A percentile compares a stretch with the other conserved stretches of the same genome.
phyloP scores from a whole-genome alignment of 192 early-diverging fungal species.

The Ramicandelaber brevisporus region DNA sequence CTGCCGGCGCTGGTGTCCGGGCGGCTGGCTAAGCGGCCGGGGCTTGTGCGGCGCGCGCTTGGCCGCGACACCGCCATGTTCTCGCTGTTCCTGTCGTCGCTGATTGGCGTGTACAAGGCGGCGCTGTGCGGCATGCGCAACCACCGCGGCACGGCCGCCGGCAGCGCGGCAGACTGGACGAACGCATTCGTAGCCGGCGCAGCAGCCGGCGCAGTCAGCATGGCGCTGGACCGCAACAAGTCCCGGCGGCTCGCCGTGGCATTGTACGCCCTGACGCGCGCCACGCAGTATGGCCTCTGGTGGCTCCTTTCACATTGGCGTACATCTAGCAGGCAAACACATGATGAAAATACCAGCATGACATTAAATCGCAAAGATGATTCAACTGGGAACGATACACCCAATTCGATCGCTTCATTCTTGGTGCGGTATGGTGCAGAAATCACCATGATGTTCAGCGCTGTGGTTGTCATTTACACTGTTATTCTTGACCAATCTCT shows the following conservation, averaged over 20 bases:
- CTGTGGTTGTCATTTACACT: too few species aligned
- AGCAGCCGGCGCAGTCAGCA: conserved; percentile 26
- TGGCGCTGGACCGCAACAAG: conserved; percentile 28
- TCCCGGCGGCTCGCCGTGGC: conserved; percentile 30
- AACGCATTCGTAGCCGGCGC: conserved; percentile 36
- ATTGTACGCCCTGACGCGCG: conserved; percentile 32
- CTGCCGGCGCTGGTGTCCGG: conserved; percentile 24
- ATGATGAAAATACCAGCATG: too few species aligned
- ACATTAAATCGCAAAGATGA: too few species aligned
- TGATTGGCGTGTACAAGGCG: conserved; percentile 33
- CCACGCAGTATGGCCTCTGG: conserved; percentile 27
- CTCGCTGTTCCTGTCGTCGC: conserved; percentile 34
- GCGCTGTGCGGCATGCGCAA: conserved; percentile 30
- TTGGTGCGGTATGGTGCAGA: too few species aligned
- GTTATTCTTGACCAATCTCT: too few species aligned
- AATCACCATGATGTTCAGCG: too few species aligned
- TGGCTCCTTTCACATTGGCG: conserved; percentile 36
- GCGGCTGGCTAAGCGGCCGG: conserved; percentile 13
- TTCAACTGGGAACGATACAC: too few species aligned
- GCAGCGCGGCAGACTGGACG: conserved; percentile 19
- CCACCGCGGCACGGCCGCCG: conserved; percentile 10
- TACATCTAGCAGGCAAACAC: too few species aligned
- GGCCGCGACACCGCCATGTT: conserved; percentile 31
- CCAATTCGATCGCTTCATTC: too few species aligned
- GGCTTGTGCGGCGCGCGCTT: conserved; percentile 8